These are phyloP conservation scores for Mediolabrus comicus DNA, from an alignment of 108 stramenopile genomes.

Conservation along the genomic window DNA sequence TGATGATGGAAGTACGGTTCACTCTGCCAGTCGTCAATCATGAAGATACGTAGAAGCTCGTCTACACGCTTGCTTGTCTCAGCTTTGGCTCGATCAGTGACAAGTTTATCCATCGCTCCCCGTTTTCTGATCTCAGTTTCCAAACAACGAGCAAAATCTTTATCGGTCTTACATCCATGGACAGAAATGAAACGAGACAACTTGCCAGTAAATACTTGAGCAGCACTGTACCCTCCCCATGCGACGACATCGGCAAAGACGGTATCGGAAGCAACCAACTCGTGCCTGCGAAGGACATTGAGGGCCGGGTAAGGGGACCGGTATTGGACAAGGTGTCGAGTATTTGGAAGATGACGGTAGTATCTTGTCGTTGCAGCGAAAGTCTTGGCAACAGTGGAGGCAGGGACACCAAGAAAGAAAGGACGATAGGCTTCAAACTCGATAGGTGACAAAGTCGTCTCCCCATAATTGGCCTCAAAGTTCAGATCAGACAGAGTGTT, in stretches of 20 bases:
- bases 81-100: background rate
- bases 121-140: conserved; percentile 1
- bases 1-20: conserved; percentile 8
- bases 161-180: background rate
- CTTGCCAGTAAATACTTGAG: no score
- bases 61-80: background rate
- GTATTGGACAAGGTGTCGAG: background rate
- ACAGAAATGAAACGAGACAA: background rate
- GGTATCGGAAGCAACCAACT: background rate
- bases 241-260: background rate
- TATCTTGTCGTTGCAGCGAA: conserved; percentile 20
- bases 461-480: no score
- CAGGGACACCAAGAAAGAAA: conserved; percentile 6
- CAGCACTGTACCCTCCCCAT: background rate
- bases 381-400: conserved; percentile 5
- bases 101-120: conserved; percentile 1
- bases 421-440: background rate
- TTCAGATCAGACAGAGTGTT: no score
- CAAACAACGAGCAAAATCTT: background rate
- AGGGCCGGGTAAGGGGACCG: background rate
- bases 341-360: no score
- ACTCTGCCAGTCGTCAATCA: background rate
- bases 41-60: background rate
- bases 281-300: background rate
- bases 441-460: no score